Percentiles rank a stretch among this genome's conserved stretches.
Conservation (phyloP, 1,284 basidiomycete species). For the Ustilago trichophora region DNA sequence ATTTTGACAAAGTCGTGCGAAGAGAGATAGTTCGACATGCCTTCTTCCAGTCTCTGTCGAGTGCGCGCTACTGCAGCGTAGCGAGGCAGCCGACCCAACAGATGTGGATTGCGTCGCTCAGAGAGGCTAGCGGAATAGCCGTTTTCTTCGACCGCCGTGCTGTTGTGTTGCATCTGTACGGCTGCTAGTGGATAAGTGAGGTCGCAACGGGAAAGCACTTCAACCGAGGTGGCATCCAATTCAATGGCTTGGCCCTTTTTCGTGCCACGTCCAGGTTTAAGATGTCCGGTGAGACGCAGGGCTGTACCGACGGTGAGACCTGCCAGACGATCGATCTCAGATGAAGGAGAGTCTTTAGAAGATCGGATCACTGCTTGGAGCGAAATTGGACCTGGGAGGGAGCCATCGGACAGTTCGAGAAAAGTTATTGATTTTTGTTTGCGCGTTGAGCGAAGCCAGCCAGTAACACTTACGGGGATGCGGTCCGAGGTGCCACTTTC, state of each 20-base stretch:
- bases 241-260: slow-evolving; percentile 52
- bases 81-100: slow-evolving; percentile 35
- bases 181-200: slow-evolving; percentile 31
- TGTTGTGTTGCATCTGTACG: slow-evolving; percentile 30
- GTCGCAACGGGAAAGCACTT: slow-evolving; percentile 45
- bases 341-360: slow-evolving; percentile 2
- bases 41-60: slow-evolving; percentile 37
- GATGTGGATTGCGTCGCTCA: slow-evolving; percentile 51
- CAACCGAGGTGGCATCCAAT: slow-evolving; percentile 27
- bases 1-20: slow-evolving; percentile 77
- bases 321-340: slow-evolving; percentile 25
- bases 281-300: slow-evolving; percentile 35
- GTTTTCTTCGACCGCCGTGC: slow-evolving; percentile 2
- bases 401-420: slow-evolving; percentile 59
- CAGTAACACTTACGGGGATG: slow-evolving; percentile 24
- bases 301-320: slow-evolving; percentile 53
- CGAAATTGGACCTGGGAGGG: slow-evolving; percentile 39
- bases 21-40: slow-evolving; percentile 24
- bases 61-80: slow-evolving; percentile 45
- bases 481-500: slow-evolving; percentile 2
- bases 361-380: slow-evolving; percentile 56
- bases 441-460: slow-evolving; percentile 52
- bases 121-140: slow-evolving; percentile 25
- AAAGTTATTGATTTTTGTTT: slow-evolving; percentile 59
- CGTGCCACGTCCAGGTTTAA: slow-evolving; percentile 39